Percentiles rank a stretch among this genome's conserved stretches.
These are phyloP conservation scores for Galium porrigens DNA, from an alignment of 305 asterid genomes.

Conservation along the genomic window DNA sequence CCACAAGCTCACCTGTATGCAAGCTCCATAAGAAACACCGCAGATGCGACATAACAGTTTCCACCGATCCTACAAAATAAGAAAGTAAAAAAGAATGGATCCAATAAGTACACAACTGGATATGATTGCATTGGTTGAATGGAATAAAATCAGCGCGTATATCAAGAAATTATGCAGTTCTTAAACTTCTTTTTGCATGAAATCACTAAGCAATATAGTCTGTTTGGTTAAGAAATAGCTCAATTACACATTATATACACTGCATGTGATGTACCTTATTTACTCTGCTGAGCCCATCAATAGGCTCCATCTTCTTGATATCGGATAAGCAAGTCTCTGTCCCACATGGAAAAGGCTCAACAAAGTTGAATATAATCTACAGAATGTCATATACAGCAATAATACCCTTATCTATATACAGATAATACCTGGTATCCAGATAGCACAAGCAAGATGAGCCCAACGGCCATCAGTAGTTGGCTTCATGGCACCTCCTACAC, in stretches of 20 bases:
- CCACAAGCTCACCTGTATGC: constrained; percentile 65
- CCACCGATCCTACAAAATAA: constrained; percentile 75
- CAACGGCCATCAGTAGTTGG: constrained; percentile 96
- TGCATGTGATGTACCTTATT: constrained; percentile 48
- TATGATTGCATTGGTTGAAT: neutral
- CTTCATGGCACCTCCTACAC: constrained; percentile 96
- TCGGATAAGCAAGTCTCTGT: constrained; percentile 92
- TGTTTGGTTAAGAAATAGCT: neutral
- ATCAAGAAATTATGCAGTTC: neutral
- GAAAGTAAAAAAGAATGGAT: constrained; percentile 3
- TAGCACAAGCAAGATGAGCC: constrained; percentile 99
- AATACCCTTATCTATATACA: constrained; percentile 6
- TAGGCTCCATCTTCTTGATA: constrained; percentile 92
- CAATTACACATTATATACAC: constrained; percentile 11
- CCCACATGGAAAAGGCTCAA: constrained; percentile 9
- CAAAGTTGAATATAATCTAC: constrained; percentile 10
- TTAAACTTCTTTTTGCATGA: neutral
- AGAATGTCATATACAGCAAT: neutral
- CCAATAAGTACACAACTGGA: neutral
- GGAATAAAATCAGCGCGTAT: neutral
- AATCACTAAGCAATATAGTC: neutral
- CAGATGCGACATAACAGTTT: constrained; percentile 90
- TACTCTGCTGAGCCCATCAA: constrained; percentile 73
- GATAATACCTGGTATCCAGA: constrained; percentile 91
- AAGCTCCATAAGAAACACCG: constrained; percentile 89